A percentile compares a stretch with the other conserved stretches of the same genome.
Conservation (phyloP, 441 rosid species). For the Populus hybrid region DNA sequence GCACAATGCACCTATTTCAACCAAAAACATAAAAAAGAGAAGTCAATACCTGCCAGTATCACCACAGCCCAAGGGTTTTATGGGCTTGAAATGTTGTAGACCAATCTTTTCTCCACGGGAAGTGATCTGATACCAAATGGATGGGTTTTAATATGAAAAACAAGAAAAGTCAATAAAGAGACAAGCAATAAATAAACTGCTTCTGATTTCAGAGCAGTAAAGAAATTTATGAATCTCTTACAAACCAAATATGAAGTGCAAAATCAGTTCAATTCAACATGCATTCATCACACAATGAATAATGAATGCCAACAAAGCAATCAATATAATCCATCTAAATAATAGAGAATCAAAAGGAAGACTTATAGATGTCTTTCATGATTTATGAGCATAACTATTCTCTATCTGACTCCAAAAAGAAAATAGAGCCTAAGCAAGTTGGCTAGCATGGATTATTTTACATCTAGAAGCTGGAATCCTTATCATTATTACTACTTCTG, state of each 20-base stretch:
- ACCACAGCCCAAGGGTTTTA: slow-evolving; percentile 94
- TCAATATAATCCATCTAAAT: background rate
- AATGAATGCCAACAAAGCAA: background rate
- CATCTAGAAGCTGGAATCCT: background rate
- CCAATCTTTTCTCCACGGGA: slow-evolving; percentile 73
- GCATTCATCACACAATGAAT: background rate
- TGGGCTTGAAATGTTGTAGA: slow-evolving; percentile 86
- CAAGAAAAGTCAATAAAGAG: background rate
- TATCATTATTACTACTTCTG: background rate
- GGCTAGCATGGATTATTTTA: background rate
- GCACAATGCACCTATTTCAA: background rate
- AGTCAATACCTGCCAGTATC: slow-evolving; percentile 86
- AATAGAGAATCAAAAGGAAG: background rate
- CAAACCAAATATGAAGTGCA: background rate
- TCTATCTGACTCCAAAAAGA: background rate
- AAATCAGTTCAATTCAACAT: background rate
- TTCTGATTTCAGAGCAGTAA: background rate
- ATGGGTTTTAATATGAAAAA: slow-evolving; percentile 13
- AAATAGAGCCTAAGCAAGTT: background rate
- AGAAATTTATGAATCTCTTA: background rate
- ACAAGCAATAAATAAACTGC: background rate
- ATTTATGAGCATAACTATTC: background rate
- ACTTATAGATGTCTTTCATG: background rate
- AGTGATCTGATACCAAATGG: slow-evolving; percentile 53
- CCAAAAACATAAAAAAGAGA: background rate